A percentile compares a stretch with the other conserved stretches of the same genome.
phyloP scores from a whole-genome alignment of 805 yeast genomes.

The Candida methanosorbosa region DNA sequence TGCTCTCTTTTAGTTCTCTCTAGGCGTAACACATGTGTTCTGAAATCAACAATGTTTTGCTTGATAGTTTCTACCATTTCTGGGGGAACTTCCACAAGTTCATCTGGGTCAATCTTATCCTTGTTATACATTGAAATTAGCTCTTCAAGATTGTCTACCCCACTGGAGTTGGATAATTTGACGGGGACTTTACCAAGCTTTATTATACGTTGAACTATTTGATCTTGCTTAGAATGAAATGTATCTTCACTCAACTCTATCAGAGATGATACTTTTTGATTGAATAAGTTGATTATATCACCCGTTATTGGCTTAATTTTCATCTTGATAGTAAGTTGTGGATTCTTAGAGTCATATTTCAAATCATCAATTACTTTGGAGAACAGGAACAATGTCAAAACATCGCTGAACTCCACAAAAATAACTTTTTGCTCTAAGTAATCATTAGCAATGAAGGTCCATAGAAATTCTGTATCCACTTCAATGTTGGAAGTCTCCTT shows the following conservation, averaged over 20 bases:
- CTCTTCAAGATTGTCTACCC: conserved; percentile 6
- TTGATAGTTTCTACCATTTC: conserved; percentile 44
- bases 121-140: conserved; percentile 7
- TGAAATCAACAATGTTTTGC: conserved; percentile 44
- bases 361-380: conserved; percentile 1
- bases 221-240: neutral
- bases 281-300: neutral
- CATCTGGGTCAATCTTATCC: conserved; percentile 49
- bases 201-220: neutral
- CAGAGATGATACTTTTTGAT: neutral
- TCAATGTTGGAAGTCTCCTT: neutral
- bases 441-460: conserved; percentile 16
- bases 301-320: neutral
- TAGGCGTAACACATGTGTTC: conserved; percentile 43
- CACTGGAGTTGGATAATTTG: neutral
- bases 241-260: neutral
- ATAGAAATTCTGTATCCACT: conserved; percentile 8
- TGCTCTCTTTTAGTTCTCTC: conserved; percentile 43
- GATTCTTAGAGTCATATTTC: neutral
- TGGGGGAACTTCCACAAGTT: conserved; percentile 47
- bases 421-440: conserved; percentile 10
- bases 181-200: neutral
- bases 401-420: conserved; percentile 19
- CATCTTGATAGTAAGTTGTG: neutral
- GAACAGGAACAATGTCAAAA: conserved; percentile 17